Conservation (phyloP, 2,329 filamentous ascomycete genomes). For the Colletotrichum plurivorum region DNA sequence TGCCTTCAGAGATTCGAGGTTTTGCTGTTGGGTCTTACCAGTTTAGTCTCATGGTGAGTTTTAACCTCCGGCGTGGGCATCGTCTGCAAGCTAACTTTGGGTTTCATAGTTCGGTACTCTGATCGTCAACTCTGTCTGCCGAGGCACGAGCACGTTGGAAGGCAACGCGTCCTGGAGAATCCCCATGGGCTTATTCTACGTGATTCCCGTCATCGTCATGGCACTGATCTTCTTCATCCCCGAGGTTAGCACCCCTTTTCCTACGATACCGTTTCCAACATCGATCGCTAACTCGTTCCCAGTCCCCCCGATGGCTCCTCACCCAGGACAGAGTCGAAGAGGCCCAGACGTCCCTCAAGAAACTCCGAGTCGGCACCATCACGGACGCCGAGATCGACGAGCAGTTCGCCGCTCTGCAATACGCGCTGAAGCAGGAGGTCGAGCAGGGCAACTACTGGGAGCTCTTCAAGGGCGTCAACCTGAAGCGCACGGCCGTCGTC, state of each 20-base stretch:
- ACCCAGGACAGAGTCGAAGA: slow-evolving; percentile 47
- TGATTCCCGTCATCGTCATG: slow-evolving; percentile 50
- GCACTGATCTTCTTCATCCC: slow-evolving; percentile 47
- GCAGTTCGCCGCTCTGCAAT: slow-evolving; percentile 40
- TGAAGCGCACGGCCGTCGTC: slow-evolving; percentile 46
- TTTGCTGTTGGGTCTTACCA: slow-evolving; percentile 54
- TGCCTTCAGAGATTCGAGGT: slow-evolving; percentile 49
- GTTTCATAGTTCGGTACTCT: slow-evolving; percentile 42
- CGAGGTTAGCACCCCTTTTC: slow-evolving; percentile 37
- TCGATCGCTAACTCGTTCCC: neutral
- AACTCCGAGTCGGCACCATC: slow-evolving; percentile 44
- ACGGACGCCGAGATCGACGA: slow-evolving; percentile 45
- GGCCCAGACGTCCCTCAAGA: slow-evolving; percentile 44
- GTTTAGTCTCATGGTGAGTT: slow-evolving; percentile 46
- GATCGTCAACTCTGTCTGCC: slow-evolving; percentile 49
- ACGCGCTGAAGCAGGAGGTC: slow-evolving; percentile 25
- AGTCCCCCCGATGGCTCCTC: slow-evolving; percentile 50
- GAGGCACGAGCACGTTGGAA: slow-evolving; percentile 47
- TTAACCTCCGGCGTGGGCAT: too few species aligned
- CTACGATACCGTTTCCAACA: neutral
- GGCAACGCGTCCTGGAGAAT: slow-evolving; percentile 51
- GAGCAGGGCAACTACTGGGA: slow-evolving; percentile 44
- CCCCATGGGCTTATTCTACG: slow-evolving; percentile 52
- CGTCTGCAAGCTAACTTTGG: neutral
- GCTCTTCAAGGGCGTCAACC: slow-evolving; percentile 44